Base-by-base conservation (phyloP, 495 filamentous ascomycete species). In the Aspergillus indologenus region DNA sequence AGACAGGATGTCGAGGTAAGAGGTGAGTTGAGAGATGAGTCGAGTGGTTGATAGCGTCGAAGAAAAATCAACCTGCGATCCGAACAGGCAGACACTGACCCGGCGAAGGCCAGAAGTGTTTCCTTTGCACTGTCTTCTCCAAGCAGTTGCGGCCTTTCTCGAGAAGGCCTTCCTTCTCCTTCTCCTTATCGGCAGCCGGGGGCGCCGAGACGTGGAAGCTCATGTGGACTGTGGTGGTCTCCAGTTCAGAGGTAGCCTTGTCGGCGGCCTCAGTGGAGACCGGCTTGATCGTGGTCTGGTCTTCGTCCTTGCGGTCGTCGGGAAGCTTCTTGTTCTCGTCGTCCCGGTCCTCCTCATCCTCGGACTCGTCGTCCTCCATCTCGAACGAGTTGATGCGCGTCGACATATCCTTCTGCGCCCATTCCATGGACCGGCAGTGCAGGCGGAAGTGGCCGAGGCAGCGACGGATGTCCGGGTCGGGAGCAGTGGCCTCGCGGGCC, bases 331-430 rank as follows among this genome's bases (percentile, higher is more conserved):
- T 59, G 49, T 44, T 18, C 5, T 40, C 29, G 29, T 53, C 42
- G 12, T 54, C 57, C 21, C 26, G 26, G 22, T 60, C 48, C 7
- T 68, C 62, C 42, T 76, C 74, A 8, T 71, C 70, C 59, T 75
- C 73, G 15, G 67, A 65, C 55, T 72, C 73, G 52, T 69, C 67
- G 45, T 71, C 68, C 53, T 77, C 75, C 22, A 76, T 67, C n/a
- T 76, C 75, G 18, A 76, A 71, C 17, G 75, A 71, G 59, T 71
- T 76, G 60, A 77, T 75, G 48, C 71, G 71, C 21, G 72, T 68
- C n/a, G 71, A 72, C 68, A 74, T 73, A 31, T 77, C 75, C 49
- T 75, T 72, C 56, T 77, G 71, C 4, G 73, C 72, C 75, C 70
- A 76, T 29, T 69, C 60, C 34, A 77, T 68, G 0, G 75, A 76